phyloP scores from a whole-genome alignment of 208 protist species.

The Crithidia sp. region DNA sequence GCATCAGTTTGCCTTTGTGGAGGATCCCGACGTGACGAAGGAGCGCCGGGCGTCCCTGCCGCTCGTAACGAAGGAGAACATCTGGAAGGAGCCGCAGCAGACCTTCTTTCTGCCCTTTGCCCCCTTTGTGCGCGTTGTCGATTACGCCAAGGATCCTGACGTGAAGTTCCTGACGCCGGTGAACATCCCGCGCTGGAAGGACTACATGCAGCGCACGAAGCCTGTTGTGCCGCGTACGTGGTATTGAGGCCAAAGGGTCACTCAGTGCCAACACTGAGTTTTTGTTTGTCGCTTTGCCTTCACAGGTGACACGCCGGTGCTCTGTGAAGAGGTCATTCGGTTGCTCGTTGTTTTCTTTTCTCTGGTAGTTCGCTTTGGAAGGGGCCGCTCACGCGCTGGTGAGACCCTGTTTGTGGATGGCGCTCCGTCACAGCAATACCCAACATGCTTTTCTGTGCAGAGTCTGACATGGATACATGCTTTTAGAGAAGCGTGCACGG shows the following conservation, averaged over 20 bases:
- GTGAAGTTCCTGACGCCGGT: slow-evolving; percentile 86
- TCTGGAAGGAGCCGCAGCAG: slow-evolving; percentile 85
- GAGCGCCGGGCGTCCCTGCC: slow-evolving; percentile 71
- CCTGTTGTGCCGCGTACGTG: slow-evolving; percentile 87
- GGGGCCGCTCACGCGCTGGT: no score
- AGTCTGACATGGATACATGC: no score
- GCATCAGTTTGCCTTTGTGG: slow-evolving; percentile 86
- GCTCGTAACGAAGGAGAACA: slow-evolving; percentile 79
- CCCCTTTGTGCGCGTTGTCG: slow-evolving; percentile 83
- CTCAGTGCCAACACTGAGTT: not conserved
- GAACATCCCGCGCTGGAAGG: slow-evolving; percentile 91
- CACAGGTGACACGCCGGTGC: no score
- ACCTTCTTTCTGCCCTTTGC: slow-evolving; percentile 91
- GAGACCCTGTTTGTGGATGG: no score
- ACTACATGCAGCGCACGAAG: slow-evolving; percentile 92
- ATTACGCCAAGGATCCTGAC: slow-evolving; percentile 90
- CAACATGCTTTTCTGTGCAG: no score
- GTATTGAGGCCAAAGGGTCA: slow-evolving; percentile 45
- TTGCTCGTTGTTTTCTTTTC: not conserved
- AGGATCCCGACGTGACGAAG: slow-evolving; percentile 82
- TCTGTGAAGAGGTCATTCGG: no score
- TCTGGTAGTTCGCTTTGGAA: not conserved
- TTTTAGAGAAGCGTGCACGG: no score
- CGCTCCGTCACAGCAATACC: no score
- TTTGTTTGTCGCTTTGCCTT: slow-evolving; percentile 8